phyloP scores from a whole-genome alignment of 352 stramenopile species.

The Thalassiosira exigua region DNA sequence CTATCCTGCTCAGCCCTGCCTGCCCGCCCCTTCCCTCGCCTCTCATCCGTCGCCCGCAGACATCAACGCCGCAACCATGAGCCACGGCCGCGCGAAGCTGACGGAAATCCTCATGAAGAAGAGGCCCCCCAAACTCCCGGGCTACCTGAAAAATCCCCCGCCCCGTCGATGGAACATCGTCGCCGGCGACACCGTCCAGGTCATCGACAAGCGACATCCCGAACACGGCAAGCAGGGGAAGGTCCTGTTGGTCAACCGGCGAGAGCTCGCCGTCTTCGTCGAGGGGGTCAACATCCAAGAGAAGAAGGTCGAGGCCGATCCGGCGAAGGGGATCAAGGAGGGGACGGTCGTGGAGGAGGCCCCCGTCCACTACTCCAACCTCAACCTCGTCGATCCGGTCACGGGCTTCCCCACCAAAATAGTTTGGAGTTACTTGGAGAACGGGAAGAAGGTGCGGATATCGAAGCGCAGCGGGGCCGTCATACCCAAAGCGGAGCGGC shows the following conservation, averaged over 20 bases:
- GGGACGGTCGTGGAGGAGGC: slow-evolving; percentile 61
- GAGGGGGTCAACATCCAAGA: slow-evolving; percentile 81
- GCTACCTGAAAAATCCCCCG: slow-evolving; percentile 34
- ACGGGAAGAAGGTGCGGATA: slow-evolving; percentile 94
- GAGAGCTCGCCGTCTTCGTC: slow-evolving; percentile 77
- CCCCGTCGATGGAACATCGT: slow-evolving; percentile 79
- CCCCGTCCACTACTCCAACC: slow-evolving; percentile 82
- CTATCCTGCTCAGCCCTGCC: no score
- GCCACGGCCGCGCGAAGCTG: slow-evolving; percentile 46
- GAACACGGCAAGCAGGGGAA: slow-evolving; percentile 82
- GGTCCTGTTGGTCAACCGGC: slow-evolving; percentile 71
- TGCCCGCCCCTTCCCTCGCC: no score
- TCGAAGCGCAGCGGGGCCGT: slow-evolving; percentile 94
- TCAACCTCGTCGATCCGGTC: slow-evolving; percentile 84
- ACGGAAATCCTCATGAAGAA: slow-evolving; percentile 54
- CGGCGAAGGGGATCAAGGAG: slow-evolving; percentile 66
- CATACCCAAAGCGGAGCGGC: slow-evolving; percentile 92
- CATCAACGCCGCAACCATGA: slow-evolving; percentile 40
- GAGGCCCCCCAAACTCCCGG: slow-evolving; percentile 41
- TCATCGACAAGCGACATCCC: slow-evolving; percentile 78
- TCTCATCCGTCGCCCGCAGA: no score
- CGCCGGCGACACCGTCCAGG: slow-evolving; percentile 83
- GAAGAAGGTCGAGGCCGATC: slow-evolving; percentile 70
- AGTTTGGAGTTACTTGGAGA: slow-evolving; percentile 86
- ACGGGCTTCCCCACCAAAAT: slow-evolving; percentile 78